Percentiles rank a stretch among this genome's conserved stretches.
Conservation (phyloP, 306 rosid genomes). For the Herpetospermum pedunculosum region DNA sequence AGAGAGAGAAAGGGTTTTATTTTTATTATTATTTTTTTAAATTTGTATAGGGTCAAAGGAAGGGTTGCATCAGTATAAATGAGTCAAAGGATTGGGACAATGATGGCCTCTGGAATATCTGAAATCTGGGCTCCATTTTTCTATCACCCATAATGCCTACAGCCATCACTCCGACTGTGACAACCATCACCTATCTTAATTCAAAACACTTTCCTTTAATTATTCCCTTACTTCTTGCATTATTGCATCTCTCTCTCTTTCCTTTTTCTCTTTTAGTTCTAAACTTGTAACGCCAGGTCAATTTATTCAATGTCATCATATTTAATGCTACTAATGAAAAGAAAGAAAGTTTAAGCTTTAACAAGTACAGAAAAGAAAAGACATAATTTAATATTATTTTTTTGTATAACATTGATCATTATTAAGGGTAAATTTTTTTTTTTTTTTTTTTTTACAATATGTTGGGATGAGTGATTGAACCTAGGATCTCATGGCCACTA, state of each 20-base stretch:
- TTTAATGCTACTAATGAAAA: background rate
- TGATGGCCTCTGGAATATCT: slow-evolving; percentile 17
- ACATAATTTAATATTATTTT: background rate
- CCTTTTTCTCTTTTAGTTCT: background rate
- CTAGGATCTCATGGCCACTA: no score
- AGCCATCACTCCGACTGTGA: slow-evolving; percentile 10
- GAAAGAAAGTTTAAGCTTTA: background rate
- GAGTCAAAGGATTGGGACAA: slow-evolving; percentile 20
- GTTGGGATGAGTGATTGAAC: no score
- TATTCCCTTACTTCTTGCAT: background rate
- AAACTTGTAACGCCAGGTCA: no score
- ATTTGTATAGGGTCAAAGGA: slow-evolving; percentile 17
- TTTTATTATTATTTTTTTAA: no score
- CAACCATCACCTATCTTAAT: slow-evolving; percentile 2
- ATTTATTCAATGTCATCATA: background rate
- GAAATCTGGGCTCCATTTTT: slow-evolving; percentile 20
- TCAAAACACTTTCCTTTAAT: background rate
- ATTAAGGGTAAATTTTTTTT: no score
- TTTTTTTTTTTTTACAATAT: no score
- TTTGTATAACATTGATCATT: background rate
- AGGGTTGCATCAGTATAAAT: background rate
- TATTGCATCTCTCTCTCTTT: background rate
- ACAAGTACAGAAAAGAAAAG: background rate
- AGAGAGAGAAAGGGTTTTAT: background rate
- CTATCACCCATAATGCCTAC: slow-evolving; percentile 17